Evolutionary conservation across 768 basidiomycete species (phyloP).

Genomic region (Suillus alpinus): DNA sequence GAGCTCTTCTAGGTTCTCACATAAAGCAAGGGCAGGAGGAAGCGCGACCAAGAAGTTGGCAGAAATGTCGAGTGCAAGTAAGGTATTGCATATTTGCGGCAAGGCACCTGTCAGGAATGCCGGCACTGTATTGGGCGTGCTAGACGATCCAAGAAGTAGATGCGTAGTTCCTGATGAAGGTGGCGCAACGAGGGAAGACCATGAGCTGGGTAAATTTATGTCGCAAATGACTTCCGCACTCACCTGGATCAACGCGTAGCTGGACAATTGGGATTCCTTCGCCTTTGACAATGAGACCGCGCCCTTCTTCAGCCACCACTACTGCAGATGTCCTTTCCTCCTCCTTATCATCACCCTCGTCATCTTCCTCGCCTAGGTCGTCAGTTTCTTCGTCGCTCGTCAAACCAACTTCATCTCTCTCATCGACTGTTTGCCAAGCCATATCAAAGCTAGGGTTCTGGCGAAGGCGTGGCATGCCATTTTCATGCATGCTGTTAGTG

Average conservation of each 20-base stretch:
- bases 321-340: conserved; percentile 76
- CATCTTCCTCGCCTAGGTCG: conserved; percentile 50
- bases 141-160: conserved; percentile 81
- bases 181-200: too few relatives aligned
- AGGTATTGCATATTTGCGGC: conserved; percentile 69
- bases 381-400: conserved; percentile 55
- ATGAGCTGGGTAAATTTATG: background rate
- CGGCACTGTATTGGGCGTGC: conserved; percentile 74
- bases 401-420: conserved; percentile 61
- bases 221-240: conserved; percentile 18
- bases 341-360: conserved; percentile 46
- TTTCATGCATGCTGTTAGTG: conserved; percentile 40
- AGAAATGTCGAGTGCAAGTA: conserved; percentile 93
- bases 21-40: conserved; percentile 79
- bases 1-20: conserved; percentile 84
- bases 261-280: conserved; percentile 58
- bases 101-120: conserved; percentile 67
- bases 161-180: conserved; percentile 79
- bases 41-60: conserved; percentile 82
- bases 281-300: conserved; percentile 77
- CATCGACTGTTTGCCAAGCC: conserved; percentile 72
- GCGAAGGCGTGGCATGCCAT: conserved; percentile 42
- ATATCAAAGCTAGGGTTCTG: conserved; percentile 76
- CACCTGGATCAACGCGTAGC: conserved; percentile 73
- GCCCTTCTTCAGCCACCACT: conserved; percentile 80